These are phyloP conservation scores for Colletotrichum plurivorum DNA, from an alignment of 2,329 filamentous ascomycete species.

Conservation along the genomic window DNA sequence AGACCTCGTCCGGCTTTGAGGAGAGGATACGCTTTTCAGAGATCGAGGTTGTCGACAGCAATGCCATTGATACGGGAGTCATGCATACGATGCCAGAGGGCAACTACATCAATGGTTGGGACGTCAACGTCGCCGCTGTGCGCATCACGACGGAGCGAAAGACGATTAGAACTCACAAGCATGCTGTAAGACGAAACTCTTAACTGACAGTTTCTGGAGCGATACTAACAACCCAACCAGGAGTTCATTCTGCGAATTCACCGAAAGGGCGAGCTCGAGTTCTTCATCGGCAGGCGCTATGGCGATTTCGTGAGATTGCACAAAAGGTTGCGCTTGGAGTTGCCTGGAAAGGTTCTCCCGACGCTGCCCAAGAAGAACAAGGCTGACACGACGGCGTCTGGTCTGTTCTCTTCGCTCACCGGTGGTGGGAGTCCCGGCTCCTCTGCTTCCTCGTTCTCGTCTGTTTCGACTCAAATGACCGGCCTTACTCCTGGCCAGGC, in stretches of 20 bases:
- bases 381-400: conserved; percentile 76
- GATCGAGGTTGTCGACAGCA: conserved; percentile 94
- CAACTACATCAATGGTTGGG: conserved; percentile 95
- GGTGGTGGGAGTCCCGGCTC: conserved; percentile 77
- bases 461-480: conserved; percentile 78
- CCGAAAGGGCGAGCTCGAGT: conserved; percentile 79
- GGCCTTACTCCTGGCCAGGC: conserved; percentile 49
- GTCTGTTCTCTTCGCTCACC: conserved; percentile 65
- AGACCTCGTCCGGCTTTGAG: conserved; percentile 96
- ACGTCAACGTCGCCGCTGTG: conserved; percentile 94
- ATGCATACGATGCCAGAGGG: conserved; percentile 91
- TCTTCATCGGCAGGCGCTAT: conserved; percentile 88
- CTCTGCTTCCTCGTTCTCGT: conserved; percentile 85
- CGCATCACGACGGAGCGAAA: conserved; percentile 85
- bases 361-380: conserved; percentile 94
- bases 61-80: conserved; percentile 91
- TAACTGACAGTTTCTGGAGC: background rate
- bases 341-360: conserved; percentile 91
- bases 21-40: conserved; percentile 97
- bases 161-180: conserved; percentile 90
- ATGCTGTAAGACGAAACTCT: conserved; percentile 77
- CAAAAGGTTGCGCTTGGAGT: conserved; percentile 83
- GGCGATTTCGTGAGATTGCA: conserved; percentile 88
- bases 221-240: conserved; percentile 56
- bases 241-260: conserved; percentile 94